Conservation (phyloP, 208 protist genomes). For the Trypanosoma vivax region DNA sequence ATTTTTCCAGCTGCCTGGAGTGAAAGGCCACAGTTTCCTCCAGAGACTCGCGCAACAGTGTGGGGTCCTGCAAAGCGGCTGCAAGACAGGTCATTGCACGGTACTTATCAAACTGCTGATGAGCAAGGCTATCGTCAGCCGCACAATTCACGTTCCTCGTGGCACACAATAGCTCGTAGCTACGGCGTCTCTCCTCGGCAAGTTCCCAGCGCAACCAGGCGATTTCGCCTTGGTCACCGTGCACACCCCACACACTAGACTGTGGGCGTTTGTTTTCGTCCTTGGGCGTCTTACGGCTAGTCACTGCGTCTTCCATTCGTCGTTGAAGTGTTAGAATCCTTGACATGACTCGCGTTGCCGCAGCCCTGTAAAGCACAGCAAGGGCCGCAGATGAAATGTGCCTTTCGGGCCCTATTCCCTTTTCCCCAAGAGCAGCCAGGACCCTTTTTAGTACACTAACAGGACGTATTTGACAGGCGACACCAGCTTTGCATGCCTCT, state of each 20-base stretch:
- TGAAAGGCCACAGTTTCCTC: constrained; percentile 4
- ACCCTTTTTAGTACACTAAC: constrained; percentile 11
- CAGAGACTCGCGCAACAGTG: not conserved
- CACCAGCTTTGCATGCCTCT: constrained; percentile 14
- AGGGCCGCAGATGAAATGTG: not conserved
- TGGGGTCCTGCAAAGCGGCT: constrained; percentile 8
- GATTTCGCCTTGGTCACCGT: constrained; percentile 6
- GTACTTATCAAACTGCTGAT: not conserved
- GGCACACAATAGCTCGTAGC: constrained; percentile 7
- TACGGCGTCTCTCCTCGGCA: constrained; percentile 7
- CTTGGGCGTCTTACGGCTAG: no score
- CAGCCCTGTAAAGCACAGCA: not conserved
- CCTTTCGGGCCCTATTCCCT: not conserved
- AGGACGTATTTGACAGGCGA: constrained; percentile 5
- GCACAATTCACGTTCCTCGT: not conserved
- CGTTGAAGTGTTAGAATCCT: not conserved
- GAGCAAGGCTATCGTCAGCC: not conserved
- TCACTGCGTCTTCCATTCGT: not conserved
- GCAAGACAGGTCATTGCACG: constrained; percentile 5
- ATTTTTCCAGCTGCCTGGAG: no score
- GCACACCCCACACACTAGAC: not conserved
- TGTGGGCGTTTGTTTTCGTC: not conserved
- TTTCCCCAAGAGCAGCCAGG: not conserved
- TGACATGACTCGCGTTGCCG: constrained; percentile 1
- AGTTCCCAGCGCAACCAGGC: constrained; percentile 8